Percentiles rank a stretch among this genome's conserved stretches.
Conservation (phyloP, 139 green algal genomes). For the Micromonas pusilla region DNA sequence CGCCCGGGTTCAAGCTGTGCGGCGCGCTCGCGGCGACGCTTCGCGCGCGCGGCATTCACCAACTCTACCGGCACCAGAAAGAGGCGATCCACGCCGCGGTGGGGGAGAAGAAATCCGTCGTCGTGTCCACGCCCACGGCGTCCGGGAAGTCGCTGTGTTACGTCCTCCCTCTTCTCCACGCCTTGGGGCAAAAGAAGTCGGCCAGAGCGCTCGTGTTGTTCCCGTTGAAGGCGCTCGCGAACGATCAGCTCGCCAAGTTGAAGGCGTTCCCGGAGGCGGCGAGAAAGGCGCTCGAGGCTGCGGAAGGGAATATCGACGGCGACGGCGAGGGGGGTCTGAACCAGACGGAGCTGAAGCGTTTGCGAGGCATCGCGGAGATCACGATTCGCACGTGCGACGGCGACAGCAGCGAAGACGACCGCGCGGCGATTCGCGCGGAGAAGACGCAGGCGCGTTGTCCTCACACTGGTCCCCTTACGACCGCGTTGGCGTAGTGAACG, state of each 20-base stretch:
- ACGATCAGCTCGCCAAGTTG: slow-evolving; percentile 17
- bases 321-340: neutral
- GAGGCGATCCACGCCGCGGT: slow-evolving; percentile 9
- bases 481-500: too few species aligned
- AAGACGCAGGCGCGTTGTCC: slow-evolving; percentile 20
- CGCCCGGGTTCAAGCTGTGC: neutral
- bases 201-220: slow-evolving; percentile 5
- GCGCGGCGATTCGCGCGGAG: neutral
- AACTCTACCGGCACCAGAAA: slow-evolving; percentile 20
- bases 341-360: neutral
- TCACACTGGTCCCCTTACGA: neutral
- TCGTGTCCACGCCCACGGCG: slow-evolving; percentile 23
- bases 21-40: neutral
- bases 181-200: neutral
- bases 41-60: neutral
- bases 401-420: neutral
- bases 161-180: slow-evolving; percentile 16
- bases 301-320: neutral
- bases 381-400: neutral
- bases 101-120: neutral
- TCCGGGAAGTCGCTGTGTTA: slow-evolving; percentile 24
- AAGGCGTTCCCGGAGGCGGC: neutral
- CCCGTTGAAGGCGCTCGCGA: slow-evolving; percentile 20
- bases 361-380: neutral
- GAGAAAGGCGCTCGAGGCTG: neutral